phyloP scores from a whole-genome alignment of 2,329 filamentous ascomycete species.

The Pseudogymnoascus sp. region DNA sequence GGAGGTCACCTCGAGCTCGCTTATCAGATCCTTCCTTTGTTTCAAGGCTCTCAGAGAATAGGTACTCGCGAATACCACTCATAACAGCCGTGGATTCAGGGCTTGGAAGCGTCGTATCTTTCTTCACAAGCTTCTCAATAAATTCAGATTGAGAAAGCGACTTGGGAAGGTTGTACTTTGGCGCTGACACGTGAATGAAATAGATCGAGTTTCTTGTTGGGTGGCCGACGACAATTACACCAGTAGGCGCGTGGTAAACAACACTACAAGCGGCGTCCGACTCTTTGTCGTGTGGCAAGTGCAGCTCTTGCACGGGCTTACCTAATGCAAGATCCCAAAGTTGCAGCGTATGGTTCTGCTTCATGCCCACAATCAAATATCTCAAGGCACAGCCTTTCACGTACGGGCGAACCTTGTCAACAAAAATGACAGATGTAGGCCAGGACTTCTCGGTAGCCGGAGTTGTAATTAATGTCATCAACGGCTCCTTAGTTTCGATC shows the following conservation, averaged over 20 bases:
- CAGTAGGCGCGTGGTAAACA: conserved; percentile 84
- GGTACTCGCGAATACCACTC: conserved; percentile 93
- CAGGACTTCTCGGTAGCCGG: conserved; percentile 88
- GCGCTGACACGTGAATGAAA: conserved; percentile 90
- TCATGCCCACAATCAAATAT: conserved; percentile 96
- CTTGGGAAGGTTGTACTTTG: conserved; percentile 76
- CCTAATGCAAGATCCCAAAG: conserved; percentile 94
- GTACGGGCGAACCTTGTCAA: conserved; percentile 94
- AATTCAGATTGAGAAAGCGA: conserved; percentile 83
- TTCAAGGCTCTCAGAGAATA: conserved; percentile 50
- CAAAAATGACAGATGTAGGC: conserved; percentile 90
- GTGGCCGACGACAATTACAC: conserved; percentile 91
- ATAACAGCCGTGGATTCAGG: conserved; percentile 95
- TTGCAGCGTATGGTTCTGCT: conserved; percentile 97
- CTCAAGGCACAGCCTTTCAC: conserved; percentile 82
- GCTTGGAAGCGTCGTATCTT: conserved; percentile 67
- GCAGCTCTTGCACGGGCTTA: conserved; percentile 94
- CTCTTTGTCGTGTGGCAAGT: conserved; percentile 91
- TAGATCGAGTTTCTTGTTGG: conserved; percentile 96
- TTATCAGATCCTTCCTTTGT: conserved; percentile 12
- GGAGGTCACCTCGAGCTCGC: conserved; percentile 69
- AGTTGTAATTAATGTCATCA: conserved; percentile 81
- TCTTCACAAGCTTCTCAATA: conserved; percentile 68
- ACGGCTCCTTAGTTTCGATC: conserved; percentile 75
- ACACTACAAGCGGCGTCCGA: conserved; percentile 98